Conservation (phyloP, 2,329 filamentous ascomycete genomes). For the Xylariaceae sp. region DNA sequence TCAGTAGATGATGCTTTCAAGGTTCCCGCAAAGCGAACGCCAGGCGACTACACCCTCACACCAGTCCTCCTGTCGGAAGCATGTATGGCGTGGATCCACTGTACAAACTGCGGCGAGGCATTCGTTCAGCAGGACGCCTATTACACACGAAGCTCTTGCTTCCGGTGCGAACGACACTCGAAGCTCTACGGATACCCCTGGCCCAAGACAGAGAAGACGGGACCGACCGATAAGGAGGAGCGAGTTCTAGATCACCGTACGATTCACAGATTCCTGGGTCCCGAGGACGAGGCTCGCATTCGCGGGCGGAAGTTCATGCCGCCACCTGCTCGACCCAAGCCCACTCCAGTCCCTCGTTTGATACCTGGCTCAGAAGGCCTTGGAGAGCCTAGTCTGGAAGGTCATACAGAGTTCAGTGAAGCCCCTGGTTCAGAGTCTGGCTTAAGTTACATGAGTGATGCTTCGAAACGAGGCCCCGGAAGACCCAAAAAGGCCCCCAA, state of each 20-base stretch:
- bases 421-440: neutral
- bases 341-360: neutral
- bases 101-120: conserved; percentile 71
- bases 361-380: neutral
- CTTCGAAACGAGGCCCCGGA: conserved; percentile 23
- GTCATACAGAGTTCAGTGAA: neutral
- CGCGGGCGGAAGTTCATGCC: conserved; percentile 37
- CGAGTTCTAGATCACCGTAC: conserved; percentile 77
- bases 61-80: conserved; percentile 68
- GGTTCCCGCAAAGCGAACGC: conserved; percentile 42
- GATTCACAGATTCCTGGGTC: conserved; percentile 75
- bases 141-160: conserved; percentile 77
- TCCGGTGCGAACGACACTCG: conserved; percentile 88
- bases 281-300: conserved; percentile 59
- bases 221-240: conserved; percentile 65
- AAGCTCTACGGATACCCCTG: conserved; percentile 93
- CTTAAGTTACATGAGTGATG: too few relatives aligned
- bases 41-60: conserved; percentile 80
- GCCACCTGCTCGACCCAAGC: conserved; percentile 7
- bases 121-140: conserved; percentile 91
- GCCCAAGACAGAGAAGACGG: conserved; percentile 87
- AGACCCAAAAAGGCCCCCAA: conserved; percentile 22
- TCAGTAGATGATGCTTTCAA: conserved; percentile 25
- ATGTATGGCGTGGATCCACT: conserved; percentile 79
- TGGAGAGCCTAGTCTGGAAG: neutral